A percentile compares a stretch with the other conserved stretches of the same genome.
phyloP scores from a whole-genome alignment of 2,329 filamentous ascomycete genomes.

The Paraconiothyrium sp. region DNA sequence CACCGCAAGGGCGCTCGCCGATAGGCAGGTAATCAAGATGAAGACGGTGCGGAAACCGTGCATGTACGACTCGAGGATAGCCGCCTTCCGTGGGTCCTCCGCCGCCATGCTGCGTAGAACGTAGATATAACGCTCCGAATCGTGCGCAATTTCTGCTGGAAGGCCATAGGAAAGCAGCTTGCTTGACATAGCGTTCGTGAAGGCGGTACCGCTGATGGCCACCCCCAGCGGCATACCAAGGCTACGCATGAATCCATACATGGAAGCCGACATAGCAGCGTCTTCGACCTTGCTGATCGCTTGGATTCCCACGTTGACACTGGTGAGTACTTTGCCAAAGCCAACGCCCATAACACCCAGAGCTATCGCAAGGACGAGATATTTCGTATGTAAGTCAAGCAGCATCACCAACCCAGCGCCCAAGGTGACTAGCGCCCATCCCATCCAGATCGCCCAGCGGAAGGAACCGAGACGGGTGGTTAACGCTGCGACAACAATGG shows the following conservation, averaged over 20 bases:
- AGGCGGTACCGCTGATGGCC: constrained; percentile 47
- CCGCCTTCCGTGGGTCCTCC: constrained; percentile 24
- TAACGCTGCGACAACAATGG: constrained; percentile 35
- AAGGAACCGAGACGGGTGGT: constrained; percentile 39
- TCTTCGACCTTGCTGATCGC: constrained; percentile 47
- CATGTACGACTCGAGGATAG: constrained; percentile 36
- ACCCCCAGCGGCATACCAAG: constrained; percentile 59
- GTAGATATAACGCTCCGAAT: constrained; percentile 40
- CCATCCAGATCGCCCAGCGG: constrained; percentile 55
- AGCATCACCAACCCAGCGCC: constrained; percentile 51
- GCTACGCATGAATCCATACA: constrained; percentile 52
- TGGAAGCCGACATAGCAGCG: constrained; percentile 46
- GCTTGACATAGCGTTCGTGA: constrained; percentile 52
- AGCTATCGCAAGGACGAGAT: constrained; percentile 48
- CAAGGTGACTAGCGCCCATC: constrained; percentile 52
- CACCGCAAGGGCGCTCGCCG: constrained; percentile 33
- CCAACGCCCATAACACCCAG: constrained; percentile 54
- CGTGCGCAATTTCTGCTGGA: constrained; percentile 34
- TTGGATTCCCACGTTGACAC: constrained; percentile 53
- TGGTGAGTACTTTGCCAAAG: constrained; percentile 53
- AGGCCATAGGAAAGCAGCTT: constrained; percentile 36
- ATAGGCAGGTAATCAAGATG: constrained; percentile 32
- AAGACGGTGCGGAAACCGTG: constrained; percentile 39
- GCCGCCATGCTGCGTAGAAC: constrained; percentile 31
- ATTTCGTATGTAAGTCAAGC: constrained; percentile 45